Conservation (phyloP, 2,329 filamentous ascomycete genomes). For the Penicillium olsonii region DNA sequence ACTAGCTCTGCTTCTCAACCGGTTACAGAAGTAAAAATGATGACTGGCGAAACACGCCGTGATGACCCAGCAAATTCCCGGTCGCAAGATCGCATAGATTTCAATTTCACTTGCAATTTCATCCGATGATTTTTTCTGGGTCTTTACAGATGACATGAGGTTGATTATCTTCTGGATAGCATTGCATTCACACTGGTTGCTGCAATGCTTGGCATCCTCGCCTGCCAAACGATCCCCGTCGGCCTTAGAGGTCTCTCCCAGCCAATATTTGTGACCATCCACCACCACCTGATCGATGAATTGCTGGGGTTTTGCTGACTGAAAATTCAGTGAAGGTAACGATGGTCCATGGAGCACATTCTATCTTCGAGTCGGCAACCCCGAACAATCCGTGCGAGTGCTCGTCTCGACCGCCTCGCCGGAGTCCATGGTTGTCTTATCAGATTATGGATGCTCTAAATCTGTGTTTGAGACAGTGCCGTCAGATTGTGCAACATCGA, state of each 20-base stretch:
- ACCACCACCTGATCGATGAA: not conserved
- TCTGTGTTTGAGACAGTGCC: constrained; percentile 51
- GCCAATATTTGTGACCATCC: constrained; percentile 16
- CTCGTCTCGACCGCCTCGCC: constrained; percentile 68
- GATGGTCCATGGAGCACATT: constrained; percentile 75
- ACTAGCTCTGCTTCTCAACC: not conserved
- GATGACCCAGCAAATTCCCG: not conserved
- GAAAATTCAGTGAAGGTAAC: constrained; percentile 56
- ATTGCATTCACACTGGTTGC: not conserved
- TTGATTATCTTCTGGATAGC: not conserved
- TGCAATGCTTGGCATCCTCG: not conserved
- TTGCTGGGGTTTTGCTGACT: not conserved
- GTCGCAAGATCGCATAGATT: constrained; percentile 4
- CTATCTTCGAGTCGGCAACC: constrained; percentile 59
- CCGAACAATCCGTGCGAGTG: constrained; percentile 56
- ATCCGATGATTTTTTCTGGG: not conserved
- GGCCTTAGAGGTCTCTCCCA: constrained; percentile 14
- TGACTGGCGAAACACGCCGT: not conserved
- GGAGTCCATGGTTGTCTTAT: constrained; percentile 69
- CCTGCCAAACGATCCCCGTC: constrained; percentile 11
- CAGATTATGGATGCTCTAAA: constrained; percentile 53
- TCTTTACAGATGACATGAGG: no score
- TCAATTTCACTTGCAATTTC: not conserved
- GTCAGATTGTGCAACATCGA: constrained; percentile 15
- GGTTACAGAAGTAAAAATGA: not conserved